Conservation (phyloP, 179 eudicot species). For the Spinacia oleracea region DNA sequence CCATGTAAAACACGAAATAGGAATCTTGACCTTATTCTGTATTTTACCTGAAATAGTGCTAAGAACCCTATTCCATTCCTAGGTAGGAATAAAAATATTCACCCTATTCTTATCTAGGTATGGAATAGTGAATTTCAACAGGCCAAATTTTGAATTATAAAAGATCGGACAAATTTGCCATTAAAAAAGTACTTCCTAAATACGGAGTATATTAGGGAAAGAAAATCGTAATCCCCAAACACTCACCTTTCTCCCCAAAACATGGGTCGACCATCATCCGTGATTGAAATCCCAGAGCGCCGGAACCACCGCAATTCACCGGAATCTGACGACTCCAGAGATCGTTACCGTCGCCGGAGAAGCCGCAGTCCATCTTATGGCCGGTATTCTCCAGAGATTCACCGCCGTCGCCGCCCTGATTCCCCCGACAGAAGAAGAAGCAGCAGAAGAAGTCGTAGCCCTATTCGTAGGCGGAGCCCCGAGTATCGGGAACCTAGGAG, state of each 20-base stretch:
- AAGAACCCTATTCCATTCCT: no score
- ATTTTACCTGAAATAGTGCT: no score
- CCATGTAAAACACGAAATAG: no score
- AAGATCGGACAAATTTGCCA: no score
- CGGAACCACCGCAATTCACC: conserved; percentile 33
- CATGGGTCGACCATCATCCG: conserved; percentile 48
- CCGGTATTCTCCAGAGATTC: conserved; percentile 35
- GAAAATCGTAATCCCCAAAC: not conserved
- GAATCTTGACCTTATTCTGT: no score
- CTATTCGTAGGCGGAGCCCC: conserved; percentile 22
- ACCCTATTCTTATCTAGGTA: no score
- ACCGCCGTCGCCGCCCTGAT: conserved; percentile 39
- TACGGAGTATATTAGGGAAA: no score
- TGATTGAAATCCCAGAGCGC: conserved; percentile 35
- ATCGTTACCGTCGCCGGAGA: conserved; percentile 39
- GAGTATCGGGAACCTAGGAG: conserved; percentile 25
- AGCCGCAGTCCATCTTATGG: conserved; percentile 52
- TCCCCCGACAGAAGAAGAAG: conserved; percentile 20
- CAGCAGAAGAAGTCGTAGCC: conserved; percentile 34
- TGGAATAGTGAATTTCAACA: no score
- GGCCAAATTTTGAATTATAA: no score
- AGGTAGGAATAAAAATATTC: no score
- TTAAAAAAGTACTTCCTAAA: no score
- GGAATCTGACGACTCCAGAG: conserved; percentile 27
- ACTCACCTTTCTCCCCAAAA: not conserved